Evolutionary conservation across 1,284 basidiomycete species (phyloP).

Genomic region (Rhizoctonia solani): DNA sequence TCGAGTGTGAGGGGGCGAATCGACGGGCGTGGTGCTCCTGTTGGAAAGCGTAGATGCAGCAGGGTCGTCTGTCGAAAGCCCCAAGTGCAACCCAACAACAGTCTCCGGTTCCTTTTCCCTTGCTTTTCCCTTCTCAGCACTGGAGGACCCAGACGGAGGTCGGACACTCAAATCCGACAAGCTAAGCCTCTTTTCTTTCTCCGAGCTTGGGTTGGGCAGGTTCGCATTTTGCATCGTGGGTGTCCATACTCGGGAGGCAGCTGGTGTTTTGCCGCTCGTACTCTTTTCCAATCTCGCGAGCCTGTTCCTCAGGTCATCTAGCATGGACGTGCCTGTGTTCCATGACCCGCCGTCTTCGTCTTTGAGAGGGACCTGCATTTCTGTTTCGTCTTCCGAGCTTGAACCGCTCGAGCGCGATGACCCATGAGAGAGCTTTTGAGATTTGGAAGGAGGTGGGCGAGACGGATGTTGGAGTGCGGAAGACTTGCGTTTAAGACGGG

Average conservation of each 20-base stretch:
- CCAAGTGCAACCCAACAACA: background rate
- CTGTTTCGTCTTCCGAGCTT: conserved; percentile 24
- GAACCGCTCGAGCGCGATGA: conserved; percentile 8
- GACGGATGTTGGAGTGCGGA: background rate
- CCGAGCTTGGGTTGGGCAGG: background rate
- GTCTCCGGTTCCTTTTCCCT: background rate
- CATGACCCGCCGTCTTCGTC: conserved; percentile 21
- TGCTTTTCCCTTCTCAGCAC: background rate
- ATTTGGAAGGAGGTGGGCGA: conserved; percentile 16
- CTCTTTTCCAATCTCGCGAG: conserved; percentile 28
- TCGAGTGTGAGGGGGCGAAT: conserved; percentile 9
- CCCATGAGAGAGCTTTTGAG: conserved; percentile 26
- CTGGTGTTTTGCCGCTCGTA: conserved; percentile 32
- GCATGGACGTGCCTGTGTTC: conserved; percentile 2
- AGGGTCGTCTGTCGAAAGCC: conserved; percentile 21
- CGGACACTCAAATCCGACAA: conserved; percentile 14
- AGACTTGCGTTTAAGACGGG: conserved; percentile 28
- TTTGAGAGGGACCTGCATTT: conserved; percentile 28
- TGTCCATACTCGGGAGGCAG: conserved; percentile 7
- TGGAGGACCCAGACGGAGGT: too few relatives aligned
- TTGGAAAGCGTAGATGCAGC: conserved; percentile 18
- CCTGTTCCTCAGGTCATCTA: conserved; percentile 16
- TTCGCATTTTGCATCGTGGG: background rate
- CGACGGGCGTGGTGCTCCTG: conserved; percentile 22
- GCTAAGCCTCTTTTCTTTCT: conserved; percentile 16